Conservation (phyloP, 805 yeast species). For the Candida arabinofermentans region DNA sequence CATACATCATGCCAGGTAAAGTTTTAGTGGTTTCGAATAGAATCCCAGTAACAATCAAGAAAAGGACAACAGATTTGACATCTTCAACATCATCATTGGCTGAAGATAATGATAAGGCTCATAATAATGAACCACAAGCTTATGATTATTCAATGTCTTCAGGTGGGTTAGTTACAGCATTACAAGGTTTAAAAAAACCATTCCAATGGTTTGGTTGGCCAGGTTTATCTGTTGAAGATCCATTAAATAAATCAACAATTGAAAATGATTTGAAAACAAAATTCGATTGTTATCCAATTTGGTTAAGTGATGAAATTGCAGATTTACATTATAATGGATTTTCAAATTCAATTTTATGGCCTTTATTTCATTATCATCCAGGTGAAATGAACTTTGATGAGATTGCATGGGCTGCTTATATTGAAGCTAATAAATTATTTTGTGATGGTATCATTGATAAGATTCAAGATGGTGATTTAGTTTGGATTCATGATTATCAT, state of each 20-base stretch:
- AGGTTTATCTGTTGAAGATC: constrained; percentile 78
- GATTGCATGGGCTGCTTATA: constrained; percentile 95
- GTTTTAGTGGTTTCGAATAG: constrained; percentile 92
- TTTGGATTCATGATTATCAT: constrained; percentile 99
- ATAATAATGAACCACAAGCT: not conserved
- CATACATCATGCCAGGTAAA: constrained; percentile 43
- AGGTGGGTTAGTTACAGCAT: constrained; percentile 95
- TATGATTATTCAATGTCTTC: constrained; percentile 90
- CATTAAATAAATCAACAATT: constrained; percentile 60
- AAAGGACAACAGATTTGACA: constrained; percentile 31
- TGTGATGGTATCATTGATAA: constrained; percentile 67
- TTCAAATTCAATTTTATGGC: constrained; percentile 94
- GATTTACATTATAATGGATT: constrained; percentile 97
- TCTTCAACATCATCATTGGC: not conserved
- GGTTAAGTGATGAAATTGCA: constrained; percentile 82
- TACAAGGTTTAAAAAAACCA: constrained; percentile 84
- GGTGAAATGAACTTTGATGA: constrained; percentile 99
- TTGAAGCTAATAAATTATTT: constrained; percentile 83
- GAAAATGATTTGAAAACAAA: constrained; percentile 65
- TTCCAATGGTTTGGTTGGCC: constrained; percentile 99
- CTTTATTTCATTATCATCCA: constrained; percentile 96
- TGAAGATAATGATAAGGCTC: constrained; percentile 1
- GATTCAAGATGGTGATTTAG: constrained; percentile 76
- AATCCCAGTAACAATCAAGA: constrained; percentile 86
- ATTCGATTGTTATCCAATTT: constrained; percentile 89